A percentile compares a stretch with the other conserved stretches of the same genome.
phyloP scores from a whole-genome alignment of 176 grass and related monocot species.

The Urochloa ruziziensis region DNA sequence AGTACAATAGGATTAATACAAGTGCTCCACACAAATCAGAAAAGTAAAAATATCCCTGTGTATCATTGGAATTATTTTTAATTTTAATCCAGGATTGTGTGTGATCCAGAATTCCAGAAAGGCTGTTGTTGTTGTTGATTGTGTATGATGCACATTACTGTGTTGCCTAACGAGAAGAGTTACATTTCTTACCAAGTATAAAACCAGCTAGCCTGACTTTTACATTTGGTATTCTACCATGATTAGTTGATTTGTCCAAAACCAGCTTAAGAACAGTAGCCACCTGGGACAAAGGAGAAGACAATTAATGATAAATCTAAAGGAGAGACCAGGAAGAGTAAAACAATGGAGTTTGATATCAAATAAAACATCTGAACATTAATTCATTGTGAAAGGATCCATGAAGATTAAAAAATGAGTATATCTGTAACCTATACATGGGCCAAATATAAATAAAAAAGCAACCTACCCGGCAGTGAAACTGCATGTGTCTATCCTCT shows the following conservation, averaged over 20 bases:
- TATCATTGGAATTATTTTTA: conserved; percentile 7
- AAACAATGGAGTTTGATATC: background rate
- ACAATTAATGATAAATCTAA: background rate
- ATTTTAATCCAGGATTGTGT: background rate
- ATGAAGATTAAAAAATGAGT: background rate
- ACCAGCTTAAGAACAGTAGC: conserved; percentile 51
- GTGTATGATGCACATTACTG: background rate
- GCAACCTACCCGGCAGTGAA: conserved; percentile 66
- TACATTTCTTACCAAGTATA: conserved; percentile 71
- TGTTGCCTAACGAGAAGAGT: background rate
- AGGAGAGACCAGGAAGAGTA: background rate
- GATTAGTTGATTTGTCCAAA: conserved; percentile 48
- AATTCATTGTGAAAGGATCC: background rate
- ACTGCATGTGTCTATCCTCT: conserved; percentile 35
- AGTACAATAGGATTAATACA: conserved; percentile 1
- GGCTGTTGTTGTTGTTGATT: background rate
- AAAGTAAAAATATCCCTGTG: background rate
- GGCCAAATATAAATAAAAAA: conserved; percentile 26
- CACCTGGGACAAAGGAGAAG: conserved; percentile 51
- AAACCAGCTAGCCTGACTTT: conserved; percentile 70
- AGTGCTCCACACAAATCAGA: background rate
- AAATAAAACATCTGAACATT: background rate
- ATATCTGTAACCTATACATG: conserved; percentile 24
- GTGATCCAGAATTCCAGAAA: no score
- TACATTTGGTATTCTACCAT: conserved; percentile 27